phyloP scores from a whole-genome alignment of 805 yeast genomes.

The Kluyveromyces dobzhanskii region DNA sequence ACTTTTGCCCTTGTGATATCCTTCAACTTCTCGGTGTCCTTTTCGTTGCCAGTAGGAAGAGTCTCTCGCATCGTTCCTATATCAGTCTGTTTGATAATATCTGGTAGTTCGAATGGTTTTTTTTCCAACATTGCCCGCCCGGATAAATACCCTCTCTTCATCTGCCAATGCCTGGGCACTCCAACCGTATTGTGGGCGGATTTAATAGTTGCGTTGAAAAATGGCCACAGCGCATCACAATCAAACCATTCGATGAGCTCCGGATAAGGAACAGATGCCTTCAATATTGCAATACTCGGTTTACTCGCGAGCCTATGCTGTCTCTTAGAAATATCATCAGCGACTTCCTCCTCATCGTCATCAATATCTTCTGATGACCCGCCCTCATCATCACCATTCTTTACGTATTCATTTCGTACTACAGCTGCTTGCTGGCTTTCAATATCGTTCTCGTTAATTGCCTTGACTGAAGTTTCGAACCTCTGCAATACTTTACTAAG shows the following conservation, averaged over 20 bases:
- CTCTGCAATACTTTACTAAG: background rate
- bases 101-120: slow-evolving; percentile 69
- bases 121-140: slow-evolving; percentile 58
- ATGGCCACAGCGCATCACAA: slow-evolving; percentile 76
- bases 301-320: slow-evolving; percentile 39
- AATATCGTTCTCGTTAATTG: background rate
- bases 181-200: slow-evolving; percentile 56
- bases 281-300: slow-evolving; percentile 60
- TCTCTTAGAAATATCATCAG: slow-evolving; percentile 37
- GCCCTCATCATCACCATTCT: background rate
- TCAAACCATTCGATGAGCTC: slow-evolving; percentile 82
- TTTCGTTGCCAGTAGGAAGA: slow-evolving; percentile 11
- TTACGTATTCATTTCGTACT: background rate
- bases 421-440: background rate
- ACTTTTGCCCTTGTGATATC: slow-evolving; percentile 75
- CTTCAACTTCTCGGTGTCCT: slow-evolving; percentile 46
- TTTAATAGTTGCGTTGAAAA: slow-evolving; percentile 55
- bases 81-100: slow-evolving; percentile 72
- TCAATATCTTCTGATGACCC: slow-evolving; percentile 9
- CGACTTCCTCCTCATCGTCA: slow-evolving; percentile 19
- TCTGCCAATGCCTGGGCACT: slow-evolving; percentile 81
- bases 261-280: slow-evolving; percentile 52
- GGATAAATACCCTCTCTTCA: slow-evolving; percentile 65
- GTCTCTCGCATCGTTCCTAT: slow-evolving; percentile 78
- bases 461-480: background rate